Base-by-base conservation (phyloP, 257 asterid species). In the Salvia miltiorrhiza region DNA sequence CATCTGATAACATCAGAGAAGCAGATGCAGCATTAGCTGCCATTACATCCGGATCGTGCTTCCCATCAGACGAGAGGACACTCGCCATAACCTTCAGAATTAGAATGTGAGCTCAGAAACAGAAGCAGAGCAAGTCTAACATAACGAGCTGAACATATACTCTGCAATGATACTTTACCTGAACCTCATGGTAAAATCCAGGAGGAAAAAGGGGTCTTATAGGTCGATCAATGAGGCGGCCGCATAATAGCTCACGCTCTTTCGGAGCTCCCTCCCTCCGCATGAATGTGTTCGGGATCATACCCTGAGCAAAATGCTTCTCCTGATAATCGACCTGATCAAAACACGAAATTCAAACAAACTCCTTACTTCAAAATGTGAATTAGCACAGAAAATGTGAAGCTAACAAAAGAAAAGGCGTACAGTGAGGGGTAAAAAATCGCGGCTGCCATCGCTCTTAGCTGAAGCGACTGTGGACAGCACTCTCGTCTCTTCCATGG, bases 251-350 rank as follows among this genome's bases (percentile, higher is more conserved):
- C 71, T 93, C 99, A 4, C 99, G 96, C 76, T 91, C 99, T 75
- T 84, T 93, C 57, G 99, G 97, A 76, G 96, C 96, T 70, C 99
- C 97, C 86, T 93, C 99, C 81, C 99, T 86, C 70, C 96, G 79
- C 99, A 91, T 93, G 76, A 75, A 93, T 23, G 97, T 87, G 77
- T 43, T 78, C 7, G 99, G 97, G 77, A 93, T 93, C 77, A 82
- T 78, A 54, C 99, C 88, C 81, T 89, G 99, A 72, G 99, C 97
- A 66, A 84, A 93, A 74, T 86, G 96, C 72, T 93, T 93, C 90
- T 93, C 99, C 78, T 89, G 96, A 81, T 93, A 93, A 78, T 93
- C 96, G 70, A 93, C 99, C 97, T 93, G 13, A 63, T 24, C 78
- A 53, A 79, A 76, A 37, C 39, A 62, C 43, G 59, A 54, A 78